A percentile compares a stretch with the other conserved stretches of the same genome.
Conservation (phyloP, 768 basidiomycete genomes). For the Suillus ampliporus region DNA sequence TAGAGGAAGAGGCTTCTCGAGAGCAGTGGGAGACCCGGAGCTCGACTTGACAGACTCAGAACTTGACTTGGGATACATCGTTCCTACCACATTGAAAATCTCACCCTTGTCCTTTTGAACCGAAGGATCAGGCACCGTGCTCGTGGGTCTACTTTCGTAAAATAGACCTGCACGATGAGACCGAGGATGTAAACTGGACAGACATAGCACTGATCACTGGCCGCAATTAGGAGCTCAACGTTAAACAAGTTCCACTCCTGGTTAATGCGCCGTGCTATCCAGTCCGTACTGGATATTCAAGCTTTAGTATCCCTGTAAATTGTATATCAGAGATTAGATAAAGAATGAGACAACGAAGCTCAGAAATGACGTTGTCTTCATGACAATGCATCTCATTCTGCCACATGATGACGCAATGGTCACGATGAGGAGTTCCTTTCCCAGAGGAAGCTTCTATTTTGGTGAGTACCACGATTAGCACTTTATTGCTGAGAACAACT, state of each 20-base stretch:
- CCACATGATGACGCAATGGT: constrained; percentile 31
- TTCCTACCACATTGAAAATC: not conserved
- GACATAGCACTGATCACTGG: not conserved
- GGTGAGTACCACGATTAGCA: constrained; percentile 12
- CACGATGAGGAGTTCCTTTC: not conserved
- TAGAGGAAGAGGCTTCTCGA: constrained; percentile 30
- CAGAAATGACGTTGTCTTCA: constrained; percentile 24
- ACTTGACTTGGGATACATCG: not conserved
- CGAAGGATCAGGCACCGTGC: not conserved
- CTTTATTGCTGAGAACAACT: constrained; percentile 25
- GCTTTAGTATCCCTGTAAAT: not conserved
- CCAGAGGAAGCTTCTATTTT: not conserved
- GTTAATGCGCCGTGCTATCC: not conserved
- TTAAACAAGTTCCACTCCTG: not conserved
- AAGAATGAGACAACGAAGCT: not conserved
- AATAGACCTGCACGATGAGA: not conserved
- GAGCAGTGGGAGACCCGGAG: not conserved
- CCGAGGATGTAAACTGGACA: constrained; percentile 12
- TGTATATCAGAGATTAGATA: not conserved
- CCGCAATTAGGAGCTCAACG: not conserved
- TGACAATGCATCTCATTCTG: constrained; percentile 10
- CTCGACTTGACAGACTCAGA: not conserved
- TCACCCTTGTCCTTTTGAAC: constrained; percentile 1
- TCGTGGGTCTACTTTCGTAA: not conserved
- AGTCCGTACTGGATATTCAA: not conserved